A percentile compares a stretch with the other conserved stretches of the same genome.
These are phyloP conservation scores for Przewalskia tangutica DNA, from an alignment of 257 asterid genomes.

Conservation along the genomic window DNA sequence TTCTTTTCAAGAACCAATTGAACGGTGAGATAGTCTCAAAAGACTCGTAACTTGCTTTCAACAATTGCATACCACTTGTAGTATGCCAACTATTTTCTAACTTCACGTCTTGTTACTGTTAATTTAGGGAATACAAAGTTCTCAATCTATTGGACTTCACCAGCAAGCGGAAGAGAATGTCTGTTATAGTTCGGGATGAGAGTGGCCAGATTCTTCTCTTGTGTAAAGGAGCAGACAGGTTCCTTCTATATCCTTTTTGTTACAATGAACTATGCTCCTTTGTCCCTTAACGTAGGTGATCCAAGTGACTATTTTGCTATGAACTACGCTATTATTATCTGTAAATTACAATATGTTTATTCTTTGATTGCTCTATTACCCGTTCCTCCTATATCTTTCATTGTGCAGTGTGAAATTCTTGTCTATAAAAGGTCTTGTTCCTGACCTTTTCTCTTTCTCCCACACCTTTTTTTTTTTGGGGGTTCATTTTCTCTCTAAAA, in stretches of 20 bases:
- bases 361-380: neutral
- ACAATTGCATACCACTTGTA: neutral
- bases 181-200: slow-evolving; percentile 70
- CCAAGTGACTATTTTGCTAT: neutral
- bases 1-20: slow-evolving; percentile 53
- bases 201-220: slow-evolving; percentile 67
- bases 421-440: neutral
- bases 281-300: neutral
- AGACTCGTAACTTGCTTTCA: neutral
- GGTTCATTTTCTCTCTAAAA: neutral
- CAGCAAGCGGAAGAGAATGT: slow-evolving; percentile 96
- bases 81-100: neutral
- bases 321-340: neutral
- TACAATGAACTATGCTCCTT: neutral
- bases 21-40: slow-evolving; percentile 36
- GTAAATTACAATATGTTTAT: neutral
- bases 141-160: slow-evolving; percentile 86
- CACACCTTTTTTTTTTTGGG: no score
- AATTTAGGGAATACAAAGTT: slow-evolving; percentile 75
- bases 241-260: slow-evolving; percentile 5
- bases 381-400: neutral
- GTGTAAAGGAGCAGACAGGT: slow-evolving; percentile 99
- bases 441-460: no score
- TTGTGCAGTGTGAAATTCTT: neutral
- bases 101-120: neutral